Base-by-base conservation (phyloP, 1,284 basidiomycete species). In the Boletellus dicymbophilus region DNA sequence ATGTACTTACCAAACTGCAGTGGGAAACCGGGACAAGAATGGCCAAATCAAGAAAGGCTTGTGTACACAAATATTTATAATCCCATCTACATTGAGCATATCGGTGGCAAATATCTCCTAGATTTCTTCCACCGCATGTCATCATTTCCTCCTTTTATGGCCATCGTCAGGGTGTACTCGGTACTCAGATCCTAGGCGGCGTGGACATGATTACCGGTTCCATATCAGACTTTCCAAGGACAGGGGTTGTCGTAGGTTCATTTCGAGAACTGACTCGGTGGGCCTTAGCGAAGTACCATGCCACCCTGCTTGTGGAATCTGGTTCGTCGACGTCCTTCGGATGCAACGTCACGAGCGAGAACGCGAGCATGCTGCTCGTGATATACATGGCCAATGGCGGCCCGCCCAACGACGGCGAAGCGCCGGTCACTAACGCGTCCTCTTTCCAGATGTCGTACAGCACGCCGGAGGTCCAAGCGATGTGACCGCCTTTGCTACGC, bases 201-300 rank as follows among this genome's bases (percentile, higher is more conserved):
- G 77, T 79, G 60, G 84, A 88, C 61, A 76, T 80, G 27, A 76
- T 90, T 28, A 80, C 80, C 49, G 81, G 77, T 51, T 85, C 87
- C 39, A 84, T 90, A 55, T 79, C 79, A 47, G 85, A 89, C 67
- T 90, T 90, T 63, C 87, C 87, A 37, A 88, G 85, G 65, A 78
- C 85, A 56, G 85, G 85, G 43, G 80, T 88, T 49, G 68, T 88
- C 52, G 80, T 82, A 65, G 30, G 73, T 55, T 37, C 20, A 23
- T 2, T 39, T 18, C 15, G 31, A 28, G 44, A 39, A 27, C 38
- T 60, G 23, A 65, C 41, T 15, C 22, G 37, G 21, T 21, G n/a
- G n/a, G 5, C 41, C 37, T 22, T 52, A 89, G 86, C 77, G 86
- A 28, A 86, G 85, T 59, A 77, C 79, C 4, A 76, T 87, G 52